These are phyloP conservation scores for Biscogniauxia mediterranea DNA, from an alignment of 2,329 filamentous ascomycete species.

Conservation along the genomic window DNA sequence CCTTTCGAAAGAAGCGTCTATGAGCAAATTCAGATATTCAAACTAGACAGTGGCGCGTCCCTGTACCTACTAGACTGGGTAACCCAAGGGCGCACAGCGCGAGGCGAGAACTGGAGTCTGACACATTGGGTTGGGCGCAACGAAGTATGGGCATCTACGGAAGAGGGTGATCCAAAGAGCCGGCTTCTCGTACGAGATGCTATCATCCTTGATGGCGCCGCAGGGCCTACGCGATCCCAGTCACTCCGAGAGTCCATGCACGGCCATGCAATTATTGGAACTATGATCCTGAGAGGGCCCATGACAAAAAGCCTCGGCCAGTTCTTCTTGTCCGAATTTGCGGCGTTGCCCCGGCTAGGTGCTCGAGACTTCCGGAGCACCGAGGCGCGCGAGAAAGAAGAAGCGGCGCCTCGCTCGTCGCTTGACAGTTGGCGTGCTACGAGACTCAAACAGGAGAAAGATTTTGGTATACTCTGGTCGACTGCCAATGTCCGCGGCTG, in stretches of 20 bases:
- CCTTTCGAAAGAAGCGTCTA: constrained; percentile 85
- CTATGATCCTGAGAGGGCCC: constrained; percentile 76
- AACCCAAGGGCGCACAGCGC: constrained; percentile 78
- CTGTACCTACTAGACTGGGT: constrained; percentile 94
- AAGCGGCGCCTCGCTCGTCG: constrained; percentile 37
- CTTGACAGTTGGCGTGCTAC: constrained; percentile 52
- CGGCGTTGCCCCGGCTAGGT: constrained; percentile 75
- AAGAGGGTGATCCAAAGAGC: constrained; percentile 35
- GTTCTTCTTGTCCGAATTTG: constrained; percentile 80
- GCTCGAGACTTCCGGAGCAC: constrained; percentile 69
- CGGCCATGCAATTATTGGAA: constrained; percentile 75
- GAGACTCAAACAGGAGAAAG: constrained; percentile 58
- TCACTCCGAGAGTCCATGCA: constrained; percentile 65
- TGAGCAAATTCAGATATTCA: constrained; percentile 79
- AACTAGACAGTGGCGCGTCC: constrained; percentile 53
- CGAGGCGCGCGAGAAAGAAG: constrained; percentile 44
- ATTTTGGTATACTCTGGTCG: constrained; percentile 71
- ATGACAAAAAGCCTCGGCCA: constrained; percentile 63
- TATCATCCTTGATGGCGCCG: constrained; percentile 66
- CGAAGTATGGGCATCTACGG: constrained; percentile 67
- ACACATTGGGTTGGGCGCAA: constrained; percentile 78
- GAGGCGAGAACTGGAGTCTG: constrained; percentile 88
- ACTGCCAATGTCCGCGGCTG: constrained; percentile 78
- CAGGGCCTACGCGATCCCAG: constrained; percentile 38
- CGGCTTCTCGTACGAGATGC: constrained; percentile 83